Evolutionary conservation across 1,284 basidiomycete genomes (phyloP).

Genomic region (Vanrija sp.): DNA sequence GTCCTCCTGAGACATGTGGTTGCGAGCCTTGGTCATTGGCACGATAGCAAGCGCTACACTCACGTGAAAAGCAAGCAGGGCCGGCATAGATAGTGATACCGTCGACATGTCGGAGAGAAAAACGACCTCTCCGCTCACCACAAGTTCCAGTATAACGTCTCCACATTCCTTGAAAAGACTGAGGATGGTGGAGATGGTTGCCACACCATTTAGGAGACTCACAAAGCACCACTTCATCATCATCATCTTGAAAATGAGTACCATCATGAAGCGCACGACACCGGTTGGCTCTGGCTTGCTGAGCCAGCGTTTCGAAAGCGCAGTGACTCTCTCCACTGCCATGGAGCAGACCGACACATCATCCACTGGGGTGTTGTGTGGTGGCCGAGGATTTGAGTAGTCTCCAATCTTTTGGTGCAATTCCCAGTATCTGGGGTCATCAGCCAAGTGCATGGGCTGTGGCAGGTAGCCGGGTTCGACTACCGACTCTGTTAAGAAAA

Average conservation of each 20-base stretch:
- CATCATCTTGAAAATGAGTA: background rate
- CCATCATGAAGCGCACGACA: background rate
- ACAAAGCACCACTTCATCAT: background rate
- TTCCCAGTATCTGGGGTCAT: slow-evolving; percentile 1
- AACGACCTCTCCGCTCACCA: background rate
- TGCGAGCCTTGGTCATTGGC: background rate
- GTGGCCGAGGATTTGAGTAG: background rate
- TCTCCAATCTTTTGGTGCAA: background rate
- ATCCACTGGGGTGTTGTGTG: background rate
- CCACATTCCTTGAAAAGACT: background rate
- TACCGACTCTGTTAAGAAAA: background rate
- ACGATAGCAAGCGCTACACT: background rate
- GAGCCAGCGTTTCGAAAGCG: background rate
- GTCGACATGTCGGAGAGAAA: background rate
- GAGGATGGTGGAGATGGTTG: no score
- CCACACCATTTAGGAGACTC: background rate
- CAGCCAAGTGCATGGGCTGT: background rate
- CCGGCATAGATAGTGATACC: background rate
- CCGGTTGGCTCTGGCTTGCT: background rate
- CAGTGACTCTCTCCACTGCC: background rate
- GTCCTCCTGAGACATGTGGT: background rate
- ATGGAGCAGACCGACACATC: no score
- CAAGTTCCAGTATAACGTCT: background rate
- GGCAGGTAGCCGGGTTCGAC: background rate
- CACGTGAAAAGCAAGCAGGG: background rate